Conservation (phyloP, 2,329 filamentous ascomycete species). For the Aureobasidium sp. region DNA sequence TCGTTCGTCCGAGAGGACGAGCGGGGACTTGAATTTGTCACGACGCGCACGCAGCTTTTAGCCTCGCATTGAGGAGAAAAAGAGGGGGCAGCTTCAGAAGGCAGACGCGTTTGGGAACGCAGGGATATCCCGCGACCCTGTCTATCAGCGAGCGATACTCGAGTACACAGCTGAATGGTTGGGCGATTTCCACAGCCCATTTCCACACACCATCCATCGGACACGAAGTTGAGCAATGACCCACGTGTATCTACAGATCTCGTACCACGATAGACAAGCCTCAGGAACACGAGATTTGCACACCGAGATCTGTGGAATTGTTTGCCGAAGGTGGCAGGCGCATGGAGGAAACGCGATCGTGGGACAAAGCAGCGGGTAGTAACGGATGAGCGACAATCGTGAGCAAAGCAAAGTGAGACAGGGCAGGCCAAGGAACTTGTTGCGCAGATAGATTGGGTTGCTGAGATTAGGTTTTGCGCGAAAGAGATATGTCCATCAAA, state of each 20-base stretch:
- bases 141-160: background rate
- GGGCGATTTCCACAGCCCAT: background rate
- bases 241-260: slow-evolving; percentile 10
- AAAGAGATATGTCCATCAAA: background rate
- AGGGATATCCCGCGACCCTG: slow-evolving; percentile 2
- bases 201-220: background rate
- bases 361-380: background rate
- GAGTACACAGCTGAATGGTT: background rate
- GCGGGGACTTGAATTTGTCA: slow-evolving; percentile 11
- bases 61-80: slow-evolving; percentile 6
- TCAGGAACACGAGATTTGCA: background rate
- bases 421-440: background rate
- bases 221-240: background rate
- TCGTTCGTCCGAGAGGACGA: slow-evolving; percentile 1
- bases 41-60: background rate
- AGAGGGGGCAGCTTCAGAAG: background rate
- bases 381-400: slow-evolving; percentile 5
- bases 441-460: background rate
- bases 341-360: slow-evolving; percentile 1
- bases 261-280: slow-evolving; percentile 3
- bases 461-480: slow-evolving; percentile 3
- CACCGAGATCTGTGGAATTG: background rate
- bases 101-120: background rate
- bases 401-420: slow-evolving; percentile 12
- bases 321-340: background rate